Conservation (phyloP, 1,139 yeast species). For the Debaryomycetaceae sp. region DNA sequence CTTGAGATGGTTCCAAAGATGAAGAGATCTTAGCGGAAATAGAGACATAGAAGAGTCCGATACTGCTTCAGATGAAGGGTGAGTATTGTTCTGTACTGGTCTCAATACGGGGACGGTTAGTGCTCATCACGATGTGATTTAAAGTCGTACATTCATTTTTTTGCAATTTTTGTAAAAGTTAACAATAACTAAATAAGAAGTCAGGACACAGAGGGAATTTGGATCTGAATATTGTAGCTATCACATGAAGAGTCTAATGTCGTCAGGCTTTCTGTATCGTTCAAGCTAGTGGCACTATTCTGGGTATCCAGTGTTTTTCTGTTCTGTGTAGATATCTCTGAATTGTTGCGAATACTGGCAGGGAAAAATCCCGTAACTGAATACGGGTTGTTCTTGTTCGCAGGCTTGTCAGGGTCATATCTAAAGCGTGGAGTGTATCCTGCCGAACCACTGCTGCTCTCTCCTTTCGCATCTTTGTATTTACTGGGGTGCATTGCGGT, state of each 20-base stretch:
- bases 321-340: not conserved
- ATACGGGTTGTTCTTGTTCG: conserved; percentile 6
- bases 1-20: not conserved
- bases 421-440: not conserved
- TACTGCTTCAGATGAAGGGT: no score
- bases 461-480: not conserved
- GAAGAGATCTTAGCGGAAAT: no score
- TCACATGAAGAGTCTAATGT: conserved; percentile 17
- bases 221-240: conserved; percentile 19
- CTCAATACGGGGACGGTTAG: no score
- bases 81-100: no score
- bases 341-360: not conserved
- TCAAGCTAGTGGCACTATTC: conserved; percentile 1
- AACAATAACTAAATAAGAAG: no score
- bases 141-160: no score
- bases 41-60: no score
- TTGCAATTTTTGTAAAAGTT: not conserved
- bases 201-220: conserved; percentile 12
- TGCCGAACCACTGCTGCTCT: not conserved
- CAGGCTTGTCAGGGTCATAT: conserved; percentile 1
- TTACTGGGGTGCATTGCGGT: not conserved
- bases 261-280: conserved; percentile 10
- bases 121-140: no score
- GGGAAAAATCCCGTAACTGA: conserved; percentile 10
- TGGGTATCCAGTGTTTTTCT: conserved; percentile 1